Percentiles rank a stretch among this genome's conserved stretches.
These are phyloP conservation scores for Limnomonas spitsbergensis DNA, from an alignment of 139 green algal genomes.

Conservation along the genomic window DNA sequence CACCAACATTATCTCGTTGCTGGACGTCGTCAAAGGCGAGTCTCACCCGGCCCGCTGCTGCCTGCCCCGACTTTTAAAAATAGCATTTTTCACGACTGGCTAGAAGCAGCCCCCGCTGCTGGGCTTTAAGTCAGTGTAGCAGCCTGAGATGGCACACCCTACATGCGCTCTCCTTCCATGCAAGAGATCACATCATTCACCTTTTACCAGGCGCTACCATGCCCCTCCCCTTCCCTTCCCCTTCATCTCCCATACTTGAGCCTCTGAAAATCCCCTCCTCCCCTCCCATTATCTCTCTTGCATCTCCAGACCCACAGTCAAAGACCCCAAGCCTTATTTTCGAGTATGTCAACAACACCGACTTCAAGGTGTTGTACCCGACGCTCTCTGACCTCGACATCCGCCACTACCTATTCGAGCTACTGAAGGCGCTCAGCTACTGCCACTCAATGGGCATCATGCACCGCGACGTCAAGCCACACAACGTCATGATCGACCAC, in stretches of 20 bases:
- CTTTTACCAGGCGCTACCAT: too few species aligned
- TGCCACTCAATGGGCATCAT: constrained; percentile 90
- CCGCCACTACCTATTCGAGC: constrained; percentile 95
- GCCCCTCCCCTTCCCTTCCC: neutral
- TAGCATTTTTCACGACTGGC: neutral
- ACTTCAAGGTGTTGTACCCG: constrained; percentile 89
- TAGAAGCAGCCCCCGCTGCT: constrained; percentile 1
- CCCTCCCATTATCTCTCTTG: neutral
- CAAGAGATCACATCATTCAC: too few species aligned
- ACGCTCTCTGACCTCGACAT: constrained; percentile 95
- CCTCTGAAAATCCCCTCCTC: neutral
- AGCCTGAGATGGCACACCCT: neutral
- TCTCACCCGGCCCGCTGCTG: constrained; percentile 89
- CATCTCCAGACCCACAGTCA: constrained; percentile 70
- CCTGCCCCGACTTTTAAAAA: constrained; percentile 93
- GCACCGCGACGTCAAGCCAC: constrained; percentile 77
- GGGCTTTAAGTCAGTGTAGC: neutral
- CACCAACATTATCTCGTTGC: constrained; percentile 95
- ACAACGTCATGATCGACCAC: constrained; percentile 99
- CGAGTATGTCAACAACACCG: constrained; percentile 89
- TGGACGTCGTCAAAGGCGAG: constrained; percentile 84
- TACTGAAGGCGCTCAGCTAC: constrained; percentile 96
- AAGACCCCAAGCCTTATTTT: constrained; percentile 96
- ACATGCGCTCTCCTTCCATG: neutral
- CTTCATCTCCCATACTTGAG: neutral